Conservation (phyloP, 495 filamentous ascomycete genomes). For the Neurospora intermedia region DNA sequence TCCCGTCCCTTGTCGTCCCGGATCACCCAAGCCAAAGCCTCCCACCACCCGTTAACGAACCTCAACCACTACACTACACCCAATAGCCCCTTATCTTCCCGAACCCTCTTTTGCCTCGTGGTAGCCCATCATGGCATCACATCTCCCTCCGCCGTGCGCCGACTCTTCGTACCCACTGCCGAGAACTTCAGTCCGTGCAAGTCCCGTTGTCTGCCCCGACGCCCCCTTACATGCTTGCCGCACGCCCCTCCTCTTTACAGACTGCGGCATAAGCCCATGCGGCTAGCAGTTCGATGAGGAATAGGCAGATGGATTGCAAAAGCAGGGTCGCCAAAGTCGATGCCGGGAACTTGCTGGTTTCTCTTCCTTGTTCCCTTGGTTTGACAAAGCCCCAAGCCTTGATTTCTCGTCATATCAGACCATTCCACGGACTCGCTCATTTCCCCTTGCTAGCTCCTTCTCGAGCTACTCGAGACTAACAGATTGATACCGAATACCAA, state of each 20-base stretch:
- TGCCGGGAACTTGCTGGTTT: neutral
- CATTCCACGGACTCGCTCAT: neutral
- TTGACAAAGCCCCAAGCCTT: neutral
- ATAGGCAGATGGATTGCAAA: constrained; percentile 4
- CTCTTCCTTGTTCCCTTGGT: neutral
- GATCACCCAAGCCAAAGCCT: neutral
- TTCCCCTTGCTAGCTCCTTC: neutral
- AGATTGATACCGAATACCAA: neutral
- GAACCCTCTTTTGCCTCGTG: constrained; percentile 30
- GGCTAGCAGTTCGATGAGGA: constrained; percentile 14
- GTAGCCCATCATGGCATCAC: constrained; percentile 19
- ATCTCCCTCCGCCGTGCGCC: constrained; percentile 8
- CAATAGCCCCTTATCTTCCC: constrained; percentile 23
- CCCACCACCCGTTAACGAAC: constrained; percentile 4
- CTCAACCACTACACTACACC: constrained; percentile 9
- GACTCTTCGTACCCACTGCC: neutral
- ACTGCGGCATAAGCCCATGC: constrained; percentile 15
- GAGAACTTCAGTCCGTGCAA: neutral
- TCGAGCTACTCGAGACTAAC: neutral
- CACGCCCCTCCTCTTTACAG: constrained; percentile 9
- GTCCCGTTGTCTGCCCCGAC: neutral
- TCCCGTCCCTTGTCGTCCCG: constrained; percentile 6
- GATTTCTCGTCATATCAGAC: neutral
- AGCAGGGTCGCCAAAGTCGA: neutral
- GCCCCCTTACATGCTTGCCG: constrained; percentile 8